These are phyloP conservation scores for Lentinula guzmanii DNA, from an alignment of 768 basidiomycete genomes.

Conservation along the genomic window DNA sequence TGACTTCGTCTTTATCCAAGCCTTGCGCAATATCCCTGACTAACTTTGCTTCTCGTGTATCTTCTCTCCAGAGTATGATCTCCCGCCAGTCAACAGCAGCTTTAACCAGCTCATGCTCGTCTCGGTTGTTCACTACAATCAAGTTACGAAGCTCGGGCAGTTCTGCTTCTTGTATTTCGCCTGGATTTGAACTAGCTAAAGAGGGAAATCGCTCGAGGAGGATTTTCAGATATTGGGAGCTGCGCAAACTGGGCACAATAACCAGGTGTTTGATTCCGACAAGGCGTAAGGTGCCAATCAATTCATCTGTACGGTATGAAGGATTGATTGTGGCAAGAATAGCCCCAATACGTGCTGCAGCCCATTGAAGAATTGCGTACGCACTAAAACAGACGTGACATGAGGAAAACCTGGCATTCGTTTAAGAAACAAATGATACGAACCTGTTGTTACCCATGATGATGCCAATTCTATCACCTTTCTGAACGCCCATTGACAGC, in stretches of 20 bases:
- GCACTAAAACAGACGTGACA: slow-evolving; percentile 33
- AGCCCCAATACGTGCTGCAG: slow-evolving; percentile 79
- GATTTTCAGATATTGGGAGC: slow-evolving; percentile 57
- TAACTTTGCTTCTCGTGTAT: slow-evolving; percentile 31
- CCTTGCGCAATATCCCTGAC: slow-evolving; percentile 36
- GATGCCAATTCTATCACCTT: slow-evolving; percentile 74
- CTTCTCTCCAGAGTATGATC: slow-evolving; percentile 62
- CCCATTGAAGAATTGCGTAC: slow-evolving; percentile 82
- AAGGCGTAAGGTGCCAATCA: slow-evolving; percentile 54
- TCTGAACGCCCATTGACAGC: slow-evolving; percentile 59
- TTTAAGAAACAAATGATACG: slow-evolving; percentile 4
- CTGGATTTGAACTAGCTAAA: slow-evolving; percentile 40
- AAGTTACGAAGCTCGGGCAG: slow-evolving; percentile 61
- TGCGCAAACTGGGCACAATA: slow-evolving; percentile 62
- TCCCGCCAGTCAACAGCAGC: slow-evolving; percentile 69
- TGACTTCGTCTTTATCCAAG: slow-evolving; percentile 59
- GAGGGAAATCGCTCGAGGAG: slow-evolving; percentile 54
- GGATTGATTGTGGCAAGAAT: slow-evolving; percentile 82
- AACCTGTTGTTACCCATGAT: slow-evolving; percentile 87
- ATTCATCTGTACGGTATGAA: slow-evolving; percentile 65
- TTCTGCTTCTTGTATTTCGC: slow-evolving; percentile 49
- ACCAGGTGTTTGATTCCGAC: slow-evolving; percentile 67
- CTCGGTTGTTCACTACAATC: slow-evolving; percentile 61
- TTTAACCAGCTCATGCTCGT: slow-evolving; percentile 36
- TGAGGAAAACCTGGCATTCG: background rate